A percentile compares a stretch with the other conserved stretches of the same genome.
phyloP scores from a whole-genome alignment of 2,329 filamentous ascomycete genomes.

The Microcera coccophila region DNA sequence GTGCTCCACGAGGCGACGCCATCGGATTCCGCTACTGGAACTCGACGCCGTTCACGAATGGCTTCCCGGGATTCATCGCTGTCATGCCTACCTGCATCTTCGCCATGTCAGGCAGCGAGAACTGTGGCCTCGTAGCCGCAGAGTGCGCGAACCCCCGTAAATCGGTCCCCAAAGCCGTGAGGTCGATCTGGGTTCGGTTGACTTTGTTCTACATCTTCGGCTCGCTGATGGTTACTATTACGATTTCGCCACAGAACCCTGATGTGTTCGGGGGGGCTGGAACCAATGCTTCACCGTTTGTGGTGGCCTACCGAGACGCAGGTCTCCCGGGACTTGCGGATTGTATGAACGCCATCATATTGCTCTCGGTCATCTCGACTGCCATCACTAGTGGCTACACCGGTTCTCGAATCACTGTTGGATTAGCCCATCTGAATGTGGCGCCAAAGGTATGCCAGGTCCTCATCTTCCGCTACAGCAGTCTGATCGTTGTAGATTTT shows the following conservation, averaged over 20 bases:
- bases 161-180: slow-evolving; percentile 42
- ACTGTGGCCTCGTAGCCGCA: slow-evolving; percentile 40
- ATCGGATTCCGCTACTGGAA: slow-evolving; percentile 47
- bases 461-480: not conserved
- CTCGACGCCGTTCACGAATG: slow-evolving; percentile 38
- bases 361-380: slow-evolving; percentile 43
- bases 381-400: slow-evolving; percentile 42
- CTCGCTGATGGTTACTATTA: slow-evolving; percentile 42
- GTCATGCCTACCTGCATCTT: slow-evolving; percentile 49
- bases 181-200: slow-evolving; percentile 43
- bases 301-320: slow-evolving; percentile 41
- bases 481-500: not conserved
- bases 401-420: slow-evolving; percentile 42
- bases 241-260: slow-evolving; percentile 36
- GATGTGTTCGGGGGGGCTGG: slow-evolving; percentile 40
- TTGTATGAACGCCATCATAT: slow-evolving; percentile 47
- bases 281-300: slow-evolving; percentile 44
- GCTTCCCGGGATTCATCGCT: slow-evolving; percentile 49
- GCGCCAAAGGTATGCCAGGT: slow-evolving; percentile 31
- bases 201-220: slow-evolving; percentile 44
- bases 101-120: slow-evolving; percentile 48
- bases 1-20: slow-evolving; percentile 32
- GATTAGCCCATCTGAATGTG: slow-evolving; percentile 40
- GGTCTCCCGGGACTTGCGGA: slow-evolving; percentile 39
- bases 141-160: slow-evolving; percentile 41